Conservation (phyloP, 192 early-diverging fungal species). For the Backusella mclennaniae region DNA sequence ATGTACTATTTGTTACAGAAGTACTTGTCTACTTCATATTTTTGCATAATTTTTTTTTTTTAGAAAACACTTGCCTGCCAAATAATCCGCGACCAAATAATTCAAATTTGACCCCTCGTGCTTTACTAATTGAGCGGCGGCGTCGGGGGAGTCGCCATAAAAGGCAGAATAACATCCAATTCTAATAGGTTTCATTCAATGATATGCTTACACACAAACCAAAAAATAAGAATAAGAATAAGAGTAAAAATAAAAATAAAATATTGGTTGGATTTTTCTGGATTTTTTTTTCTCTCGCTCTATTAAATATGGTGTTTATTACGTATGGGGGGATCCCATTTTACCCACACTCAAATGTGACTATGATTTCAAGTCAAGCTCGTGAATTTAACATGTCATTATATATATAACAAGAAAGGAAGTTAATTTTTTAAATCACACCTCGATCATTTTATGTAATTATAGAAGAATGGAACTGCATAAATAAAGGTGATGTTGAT, state of each 20-base stretch:
- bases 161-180: conserved; percentile 59
- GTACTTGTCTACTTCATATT: background rate
- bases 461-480: background rate
- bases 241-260: background rate
- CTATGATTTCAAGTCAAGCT: background rate
- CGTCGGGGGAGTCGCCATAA: conserved; percentile 56
- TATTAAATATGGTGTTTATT: conserved; percentile 9
- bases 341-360: conserved; percentile 3
- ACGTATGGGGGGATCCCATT: background rate
- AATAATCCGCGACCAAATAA: conserved; percentile 63
- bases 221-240: background rate
- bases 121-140: conserved; percentile 54
- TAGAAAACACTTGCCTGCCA: conserved; percentile 46
- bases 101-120: conserved; percentile 45
- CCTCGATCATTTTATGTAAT: background rate
- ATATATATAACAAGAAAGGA: background rate
- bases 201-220: background rate
- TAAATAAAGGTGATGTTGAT: background rate
- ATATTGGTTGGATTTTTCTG: background rate
- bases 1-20: background rate
- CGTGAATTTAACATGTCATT: conserved; percentile 2
- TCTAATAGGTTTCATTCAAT: conserved; percentile 36
- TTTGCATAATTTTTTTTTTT: background rate
- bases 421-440: background rate
- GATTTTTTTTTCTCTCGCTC: conserved; percentile 3